A percentile compares a stretch with the other conserved stretches of the same genome.
Evolutionary conservation across 2,329 filamentous ascomycete species (phyloP).

Genomic region (Sarocladiaceae sp.): DNA sequence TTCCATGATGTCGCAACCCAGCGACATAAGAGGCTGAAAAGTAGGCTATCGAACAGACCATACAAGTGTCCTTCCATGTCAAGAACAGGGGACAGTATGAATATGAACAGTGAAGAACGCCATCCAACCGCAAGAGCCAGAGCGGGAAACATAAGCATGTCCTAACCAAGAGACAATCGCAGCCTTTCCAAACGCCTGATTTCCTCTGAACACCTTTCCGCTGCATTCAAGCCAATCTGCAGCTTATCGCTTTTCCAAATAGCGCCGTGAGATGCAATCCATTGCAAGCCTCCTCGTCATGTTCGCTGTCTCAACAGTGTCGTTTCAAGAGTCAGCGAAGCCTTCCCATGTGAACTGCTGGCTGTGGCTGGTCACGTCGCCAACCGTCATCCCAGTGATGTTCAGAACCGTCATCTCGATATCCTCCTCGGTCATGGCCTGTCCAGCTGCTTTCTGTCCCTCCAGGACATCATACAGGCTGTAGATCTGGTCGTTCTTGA

Average conservation of each 20-base stretch:
- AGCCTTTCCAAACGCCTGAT: conserved; percentile 2
- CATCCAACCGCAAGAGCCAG: background rate
- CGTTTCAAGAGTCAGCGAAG: conserved; percentile 21
- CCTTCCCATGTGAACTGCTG: conserved; percentile 37
- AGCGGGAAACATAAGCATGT: background rate
- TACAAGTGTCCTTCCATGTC: too few relatives aligned
- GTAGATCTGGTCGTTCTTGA: conserved; percentile 74
- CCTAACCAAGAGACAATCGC: background rate
- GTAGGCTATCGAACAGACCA: background rate
- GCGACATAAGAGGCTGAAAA: background rate
- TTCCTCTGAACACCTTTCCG: background rate
- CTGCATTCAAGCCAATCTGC: background rate
- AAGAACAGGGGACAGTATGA: background rate
- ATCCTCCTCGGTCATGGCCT: conserved; percentile 56
- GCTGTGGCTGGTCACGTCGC: conserved; percentile 30
- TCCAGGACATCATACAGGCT: conserved; percentile 77
- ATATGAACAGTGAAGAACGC: conserved; percentile 6
- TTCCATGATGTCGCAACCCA: background rate
- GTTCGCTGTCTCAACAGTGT: background rate
- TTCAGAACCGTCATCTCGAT: conserved; percentile 58
- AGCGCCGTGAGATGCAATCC: conserved; percentile 7
- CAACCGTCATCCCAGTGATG: conserved; percentile 41
- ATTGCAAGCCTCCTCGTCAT: conserved; percentile 2
- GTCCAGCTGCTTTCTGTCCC: conserved; percentile 62
- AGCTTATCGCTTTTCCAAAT: conserved; percentile 4